A percentile compares a stretch with the other conserved stretches of the same genome.
Conservation (phyloP, 306 rosid species). For the Arachis stenosperma region DNA sequence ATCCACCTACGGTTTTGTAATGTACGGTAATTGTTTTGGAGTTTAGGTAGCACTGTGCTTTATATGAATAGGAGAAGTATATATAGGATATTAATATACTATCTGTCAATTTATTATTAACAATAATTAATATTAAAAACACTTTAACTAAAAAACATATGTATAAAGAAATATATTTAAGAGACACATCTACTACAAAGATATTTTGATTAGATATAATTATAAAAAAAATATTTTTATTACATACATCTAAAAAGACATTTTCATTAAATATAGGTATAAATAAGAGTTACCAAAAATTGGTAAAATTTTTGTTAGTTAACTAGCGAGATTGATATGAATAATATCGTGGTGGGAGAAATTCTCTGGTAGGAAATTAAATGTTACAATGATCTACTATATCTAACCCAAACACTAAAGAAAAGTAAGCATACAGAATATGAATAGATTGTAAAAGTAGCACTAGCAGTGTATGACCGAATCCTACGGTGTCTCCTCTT, state of each 20-base stretch:
- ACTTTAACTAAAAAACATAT: no score
- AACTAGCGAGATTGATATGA: neutral
- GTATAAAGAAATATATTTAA: no score
- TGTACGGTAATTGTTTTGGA: neutral
- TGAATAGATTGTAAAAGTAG: slow-evolving; percentile 23
- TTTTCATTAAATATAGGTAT: no score
- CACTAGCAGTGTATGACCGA: slow-evolving; percentile 24
- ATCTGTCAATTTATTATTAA: no score
- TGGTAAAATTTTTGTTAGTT: no score
- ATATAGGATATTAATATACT: no score
- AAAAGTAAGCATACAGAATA: neutral
- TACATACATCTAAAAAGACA: no score
- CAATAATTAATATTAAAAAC: no score
- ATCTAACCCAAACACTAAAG: slow-evolving; percentile 16
- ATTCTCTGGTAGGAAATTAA: neutral
- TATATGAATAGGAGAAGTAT: neutral
- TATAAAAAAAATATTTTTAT: no score
- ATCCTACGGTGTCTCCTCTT: neutral
- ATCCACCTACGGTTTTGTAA: neutral
- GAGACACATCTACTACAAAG: no score
- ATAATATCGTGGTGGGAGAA: neutral
- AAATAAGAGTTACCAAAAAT: no score
- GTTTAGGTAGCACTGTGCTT: neutral
- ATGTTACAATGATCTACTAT: neutral
- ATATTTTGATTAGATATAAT: no score